A percentile compares a stretch with the other conserved stretches of the same genome.
These are phyloP conservation scores for Takakia lepidozioides DNA, from an alignment of 225 moss, liverwort and hornwort genomes.

Conservation along the genomic window DNA sequence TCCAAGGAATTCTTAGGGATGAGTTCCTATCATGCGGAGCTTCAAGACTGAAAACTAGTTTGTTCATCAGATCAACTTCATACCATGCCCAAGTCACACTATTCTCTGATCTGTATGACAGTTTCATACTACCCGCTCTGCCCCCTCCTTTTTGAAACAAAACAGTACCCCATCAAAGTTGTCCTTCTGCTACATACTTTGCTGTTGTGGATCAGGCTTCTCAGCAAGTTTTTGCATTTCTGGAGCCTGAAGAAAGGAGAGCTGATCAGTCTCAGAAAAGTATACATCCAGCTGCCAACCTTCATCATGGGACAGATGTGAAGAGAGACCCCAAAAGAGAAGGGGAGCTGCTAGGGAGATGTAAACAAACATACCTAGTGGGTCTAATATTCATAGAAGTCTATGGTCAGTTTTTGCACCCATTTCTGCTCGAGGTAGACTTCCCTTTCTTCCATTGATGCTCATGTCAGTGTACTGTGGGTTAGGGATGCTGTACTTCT, in stretches of 20 bases:
- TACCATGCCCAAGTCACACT: not conserved
- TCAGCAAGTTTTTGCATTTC: too few relatives aligned
- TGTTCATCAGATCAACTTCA: too few relatives aligned
- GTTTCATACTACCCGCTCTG: slow-evolving; percentile 90
- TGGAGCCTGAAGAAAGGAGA: too few relatives aligned
- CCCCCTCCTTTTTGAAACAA: slow-evolving; percentile 64
- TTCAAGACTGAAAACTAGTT: too few relatives aligned
- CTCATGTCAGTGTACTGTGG: slow-evolving; percentile 71
- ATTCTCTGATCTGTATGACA: slow-evolving; percentile 10
- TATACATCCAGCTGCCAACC: not conserved
- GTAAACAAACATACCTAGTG: slow-evolving; percentile 32
- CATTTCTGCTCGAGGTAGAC: slow-evolving; percentile 28
- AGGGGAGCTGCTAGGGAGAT: slow-evolving; percentile 12
- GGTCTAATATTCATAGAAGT: slow-evolving; percentile 63
- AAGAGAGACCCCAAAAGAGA: not conserved
- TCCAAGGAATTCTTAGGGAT: too few relatives aligned
- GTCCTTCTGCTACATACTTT: slow-evolving; percentile 49
- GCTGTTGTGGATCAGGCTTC: slow-evolving; percentile 36
- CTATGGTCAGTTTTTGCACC: slow-evolving; percentile 59
- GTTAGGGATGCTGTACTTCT: slow-evolving; percentile 55
- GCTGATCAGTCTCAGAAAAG: not conserved
- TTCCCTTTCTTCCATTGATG: slow-evolving; percentile 79
- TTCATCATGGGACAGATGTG: not conserved
- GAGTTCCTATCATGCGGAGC: too few relatives aligned
- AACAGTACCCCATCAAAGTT: slow-evolving; percentile 87